Percentiles rank a stretch among this genome's conserved stretches.
Evolutionary conservation across 306 rosid genomes (phyloP).

Genomic region (Acacia acuminata): DNA sequence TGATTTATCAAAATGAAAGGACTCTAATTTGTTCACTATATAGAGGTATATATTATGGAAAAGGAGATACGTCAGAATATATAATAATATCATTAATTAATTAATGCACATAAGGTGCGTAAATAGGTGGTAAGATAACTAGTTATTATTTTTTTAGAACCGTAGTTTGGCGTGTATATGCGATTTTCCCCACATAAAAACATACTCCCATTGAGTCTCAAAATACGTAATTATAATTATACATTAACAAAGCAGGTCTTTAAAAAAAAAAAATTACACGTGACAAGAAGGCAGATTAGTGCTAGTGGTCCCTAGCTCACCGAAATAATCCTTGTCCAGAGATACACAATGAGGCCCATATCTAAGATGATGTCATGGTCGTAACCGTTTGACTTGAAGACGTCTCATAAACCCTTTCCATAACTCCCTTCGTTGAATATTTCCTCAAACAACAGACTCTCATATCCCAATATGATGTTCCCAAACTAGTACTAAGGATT

Average conservation of each 20-base stretch:
- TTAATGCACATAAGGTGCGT: neutral
- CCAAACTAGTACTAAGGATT: neutral
- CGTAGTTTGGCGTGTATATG: neutral
- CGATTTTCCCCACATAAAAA: neutral
- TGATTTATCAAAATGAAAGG: too few relatives aligned
- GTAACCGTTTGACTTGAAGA: slow-evolving; percentile 72
- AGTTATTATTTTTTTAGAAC: neutral
- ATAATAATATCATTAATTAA: too few relatives aligned
- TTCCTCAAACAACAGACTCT: slow-evolving; percentile 16
- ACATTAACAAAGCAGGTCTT: neutral
- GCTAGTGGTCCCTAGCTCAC: slow-evolving; percentile 43
- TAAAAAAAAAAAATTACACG: slow-evolving; percentile 14
- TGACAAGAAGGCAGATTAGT: slow-evolving; percentile 30
- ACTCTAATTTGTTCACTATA: too few relatives aligned
- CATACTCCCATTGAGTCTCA: neutral
- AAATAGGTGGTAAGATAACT: neutral
- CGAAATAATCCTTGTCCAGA: slow-evolving; percentile 29
- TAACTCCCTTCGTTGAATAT: slow-evolving; percentile 53
- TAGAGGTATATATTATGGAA: too few relatives aligned
- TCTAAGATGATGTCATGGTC: slow-evolving; percentile 64
- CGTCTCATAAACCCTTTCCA: slow-evolving; percentile 44
- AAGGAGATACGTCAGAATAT: too few relatives aligned
- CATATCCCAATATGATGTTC: neutral
- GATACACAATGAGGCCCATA: slow-evolving; percentile 45
- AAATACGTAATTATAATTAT: neutral